A percentile compares a stretch with the other conserved stretches of the same genome.
These are phyloP conservation scores for Mycena venus DNA, from an alignment of 768 basidiomycete species.

Conservation along the genomic window DNA sequence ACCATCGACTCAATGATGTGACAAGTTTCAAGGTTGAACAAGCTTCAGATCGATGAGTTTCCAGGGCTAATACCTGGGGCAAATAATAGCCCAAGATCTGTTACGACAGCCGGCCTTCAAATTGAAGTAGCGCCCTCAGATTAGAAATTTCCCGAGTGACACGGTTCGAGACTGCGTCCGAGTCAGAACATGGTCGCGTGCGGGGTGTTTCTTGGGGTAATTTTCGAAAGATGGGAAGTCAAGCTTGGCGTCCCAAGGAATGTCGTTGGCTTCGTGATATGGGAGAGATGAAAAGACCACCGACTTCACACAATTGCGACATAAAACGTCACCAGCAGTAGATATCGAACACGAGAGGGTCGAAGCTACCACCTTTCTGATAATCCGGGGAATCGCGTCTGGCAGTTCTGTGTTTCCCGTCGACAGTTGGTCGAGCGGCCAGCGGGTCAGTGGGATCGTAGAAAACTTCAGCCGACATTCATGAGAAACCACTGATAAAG, in stretches of 20 bases:
- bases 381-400: neutral
- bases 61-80: neutral
- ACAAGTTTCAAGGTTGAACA: too few species aligned
- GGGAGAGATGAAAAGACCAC: too few species aligned
- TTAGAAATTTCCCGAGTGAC: neutral
- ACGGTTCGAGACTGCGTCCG: neutral
- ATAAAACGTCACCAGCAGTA: neutral
- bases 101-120: neutral
- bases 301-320: neutral
- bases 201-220: neutral
- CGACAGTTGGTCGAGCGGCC: neutral
- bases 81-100: neutral
- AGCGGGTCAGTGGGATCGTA: neutral
- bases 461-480: neutral
- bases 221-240: neutral
- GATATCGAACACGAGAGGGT: neutral
- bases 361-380: neutral
- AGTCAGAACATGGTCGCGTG: neutral
- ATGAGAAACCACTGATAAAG: neutral
- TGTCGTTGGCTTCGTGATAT: too few species aligned
- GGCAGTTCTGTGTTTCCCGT: neutral
- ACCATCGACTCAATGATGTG: too few species aligned
- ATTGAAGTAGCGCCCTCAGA: neutral
- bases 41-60: too few species aligned
- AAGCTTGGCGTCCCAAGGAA: neutral